phyloP scores from a whole-genome alignment of 83 land plant genomes.

The Picea mariana region DNA sequence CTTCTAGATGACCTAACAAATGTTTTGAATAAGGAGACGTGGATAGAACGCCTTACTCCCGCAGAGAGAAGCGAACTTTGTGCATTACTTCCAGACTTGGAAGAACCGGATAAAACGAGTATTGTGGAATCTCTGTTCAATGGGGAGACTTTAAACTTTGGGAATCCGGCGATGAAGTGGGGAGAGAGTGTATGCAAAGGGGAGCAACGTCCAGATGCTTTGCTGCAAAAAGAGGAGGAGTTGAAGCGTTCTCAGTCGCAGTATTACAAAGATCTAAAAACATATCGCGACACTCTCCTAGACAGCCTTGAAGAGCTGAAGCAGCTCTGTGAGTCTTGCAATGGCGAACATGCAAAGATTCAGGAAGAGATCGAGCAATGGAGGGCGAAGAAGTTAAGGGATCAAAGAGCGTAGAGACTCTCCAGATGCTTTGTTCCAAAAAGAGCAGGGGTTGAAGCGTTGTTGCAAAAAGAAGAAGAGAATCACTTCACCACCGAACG shows the following conservation, averaged over 20 bases:
- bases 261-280: no score
- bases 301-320: no score
- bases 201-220: not conserved
- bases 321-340: no score
- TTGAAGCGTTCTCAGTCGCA: no score
- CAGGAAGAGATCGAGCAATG: no score
- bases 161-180: not conserved
- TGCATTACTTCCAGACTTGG: not conserved
- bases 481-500: no score
- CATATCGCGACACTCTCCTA: no score
- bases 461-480: no score
- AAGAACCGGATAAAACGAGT: not conserved
- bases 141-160: not conserved
- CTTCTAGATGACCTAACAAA: not conserved
- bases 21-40: not conserved
- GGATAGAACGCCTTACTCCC: not conserved
- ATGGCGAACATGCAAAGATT: no score
- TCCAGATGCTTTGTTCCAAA: not conserved
- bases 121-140: not conserved
- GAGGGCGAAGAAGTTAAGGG: no score
- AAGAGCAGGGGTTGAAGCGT: not conserved
- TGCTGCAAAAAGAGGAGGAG: no score
- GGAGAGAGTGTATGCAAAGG: conserved; percentile 7
- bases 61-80: conserved; percentile 1
- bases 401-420: no score